phyloP scores from a whole-genome alignment of 2,329 filamentous ascomycete genomes.

The Amauroascus verrucosus region DNA sequence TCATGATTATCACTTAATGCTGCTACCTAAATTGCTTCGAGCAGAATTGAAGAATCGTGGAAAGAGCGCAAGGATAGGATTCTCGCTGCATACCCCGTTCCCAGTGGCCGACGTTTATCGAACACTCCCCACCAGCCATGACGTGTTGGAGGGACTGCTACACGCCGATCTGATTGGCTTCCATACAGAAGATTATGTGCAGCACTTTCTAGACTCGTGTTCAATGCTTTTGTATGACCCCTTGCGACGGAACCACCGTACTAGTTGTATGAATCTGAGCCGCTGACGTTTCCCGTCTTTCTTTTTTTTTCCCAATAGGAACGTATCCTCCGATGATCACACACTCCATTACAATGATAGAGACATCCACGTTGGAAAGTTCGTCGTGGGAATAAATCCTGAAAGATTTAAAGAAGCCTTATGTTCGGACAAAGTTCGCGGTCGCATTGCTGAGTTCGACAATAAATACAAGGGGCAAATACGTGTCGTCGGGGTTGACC shows the following conservation, averaged over 20 bases:
- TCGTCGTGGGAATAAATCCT: constrained; percentile 90
- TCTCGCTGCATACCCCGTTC: constrained; percentile 89
- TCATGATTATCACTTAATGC: constrained; percentile 87
- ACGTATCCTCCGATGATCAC: constrained; percentile 70
- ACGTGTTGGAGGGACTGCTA: constrained; percentile 78
- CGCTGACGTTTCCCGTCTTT: too few species aligned
- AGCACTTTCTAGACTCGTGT: constrained; percentile 89
- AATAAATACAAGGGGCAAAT: constrained; percentile 76
- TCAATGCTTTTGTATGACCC: constrained; percentile 62
- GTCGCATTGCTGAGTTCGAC: constrained; percentile 60
- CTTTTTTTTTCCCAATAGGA: constrained; percentile 48
- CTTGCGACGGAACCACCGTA: not conserved
- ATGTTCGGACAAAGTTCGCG: constrained; percentile 56
- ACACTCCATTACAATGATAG: constrained; percentile 77
- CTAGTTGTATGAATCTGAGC: constrained; percentile 27
- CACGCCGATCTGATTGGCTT: constrained; percentile 90
- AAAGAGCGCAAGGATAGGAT: constrained; percentile 76
- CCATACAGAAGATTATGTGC: constrained; percentile 88
- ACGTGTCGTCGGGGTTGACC: constrained; percentile 86
- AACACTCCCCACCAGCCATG: constrained; percentile 77
- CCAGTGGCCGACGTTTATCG: constrained; percentile 91
- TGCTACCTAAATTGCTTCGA: constrained; percentile 78
- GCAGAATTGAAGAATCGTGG: constrained; percentile 59
- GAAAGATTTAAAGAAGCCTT: constrained; percentile 78
- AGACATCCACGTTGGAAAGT: constrained; percentile 74